Evolutionary conservation across 768 basidiomycete genomes (phyloP).

Genomic region (Kwoniella sp.): DNA sequence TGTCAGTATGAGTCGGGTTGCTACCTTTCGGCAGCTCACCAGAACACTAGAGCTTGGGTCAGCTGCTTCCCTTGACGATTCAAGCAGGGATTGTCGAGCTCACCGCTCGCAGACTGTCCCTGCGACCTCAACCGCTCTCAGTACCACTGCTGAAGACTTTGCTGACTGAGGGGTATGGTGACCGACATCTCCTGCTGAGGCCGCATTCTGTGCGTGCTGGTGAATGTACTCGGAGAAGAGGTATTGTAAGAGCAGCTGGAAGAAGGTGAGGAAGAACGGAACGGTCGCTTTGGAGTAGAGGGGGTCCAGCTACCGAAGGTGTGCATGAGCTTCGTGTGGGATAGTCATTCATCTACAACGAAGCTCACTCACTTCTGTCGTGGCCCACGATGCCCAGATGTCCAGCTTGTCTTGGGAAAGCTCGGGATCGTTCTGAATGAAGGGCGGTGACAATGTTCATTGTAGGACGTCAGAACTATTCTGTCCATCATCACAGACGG

Average conservation of each 20-base stretch:
- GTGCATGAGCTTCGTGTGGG: not conserved
- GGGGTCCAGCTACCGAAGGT: not conserved
- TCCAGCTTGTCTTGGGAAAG: not conserved
- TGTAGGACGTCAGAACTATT: no score
- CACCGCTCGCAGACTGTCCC: not conserved
- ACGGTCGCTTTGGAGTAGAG: not conserved
- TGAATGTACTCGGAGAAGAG: not conserved
- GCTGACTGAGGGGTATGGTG: no score
- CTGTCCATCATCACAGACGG: no score
- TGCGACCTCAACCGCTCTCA: not conserved
- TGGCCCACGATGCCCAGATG: not conserved
- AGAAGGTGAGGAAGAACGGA: slow-evolving; percentile 4
- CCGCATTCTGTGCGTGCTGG: not conserved
- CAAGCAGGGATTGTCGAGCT: not conserved
- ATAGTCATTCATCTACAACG: not conserved
- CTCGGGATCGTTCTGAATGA: not conserved
- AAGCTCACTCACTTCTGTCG: slow-evolving; percentile 1
- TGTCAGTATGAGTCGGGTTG: no score
- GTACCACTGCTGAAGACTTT: not conserved
- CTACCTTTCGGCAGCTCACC: not conserved
- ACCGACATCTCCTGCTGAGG: no score
- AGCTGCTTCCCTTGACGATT: not conserved
- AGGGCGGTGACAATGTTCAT: no score
- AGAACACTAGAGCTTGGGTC: not conserved
- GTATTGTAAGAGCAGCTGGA: not conserved